Percentiles rank a stretch among this genome's conserved stretches.
Conservation (phyloP, 2,329 filamentous ascomycete species). For the Paecilomyces niveus region DNA sequence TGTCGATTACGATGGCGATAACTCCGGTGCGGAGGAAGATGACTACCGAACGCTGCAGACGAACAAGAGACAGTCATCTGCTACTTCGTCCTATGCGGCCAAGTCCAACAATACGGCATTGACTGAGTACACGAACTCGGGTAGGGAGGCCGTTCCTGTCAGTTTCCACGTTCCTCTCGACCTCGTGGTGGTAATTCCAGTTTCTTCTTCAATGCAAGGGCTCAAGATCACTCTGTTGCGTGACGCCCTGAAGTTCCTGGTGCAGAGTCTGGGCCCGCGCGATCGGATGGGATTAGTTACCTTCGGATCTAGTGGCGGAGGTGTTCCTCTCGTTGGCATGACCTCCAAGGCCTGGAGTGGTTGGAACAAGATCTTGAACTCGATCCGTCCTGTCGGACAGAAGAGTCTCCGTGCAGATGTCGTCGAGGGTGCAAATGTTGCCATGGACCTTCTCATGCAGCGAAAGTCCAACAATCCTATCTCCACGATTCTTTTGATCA, state of each 20-base stretch:
- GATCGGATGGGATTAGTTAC: conserved; percentile 97
- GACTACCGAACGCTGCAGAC: conserved; percentile 58
- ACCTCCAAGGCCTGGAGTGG: conserved; percentile 90
- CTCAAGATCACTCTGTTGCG: conserved; percentile 92
- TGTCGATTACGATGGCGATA: conserved; percentile 72
- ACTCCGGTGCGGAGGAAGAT: conserved; percentile 81
- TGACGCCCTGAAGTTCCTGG: conserved; percentile 87
- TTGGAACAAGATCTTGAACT: conserved; percentile 78
- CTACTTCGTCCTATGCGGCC: conserved; percentile 70
- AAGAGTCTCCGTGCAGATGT: conserved; percentile 96
- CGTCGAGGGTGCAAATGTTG: conserved; percentile 93
- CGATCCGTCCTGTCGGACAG: conserved; percentile 87
- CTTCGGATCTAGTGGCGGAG: conserved; percentile 88
- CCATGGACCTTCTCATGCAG: conserved; percentile 98
- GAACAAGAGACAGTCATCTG: conserved; percentile 66
- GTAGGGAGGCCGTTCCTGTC: conserved; percentile 35
- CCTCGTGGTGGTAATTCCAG: conserved; percentile 91
- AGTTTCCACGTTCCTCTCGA: conserved; percentile 85
- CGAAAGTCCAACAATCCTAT: conserved; percentile 93
- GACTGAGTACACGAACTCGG: conserved; percentile 81
- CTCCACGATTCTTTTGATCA: conserved; percentile 92
- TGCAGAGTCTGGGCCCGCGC: conserved; percentile 78
- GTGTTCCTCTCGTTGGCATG: conserved; percentile 95
- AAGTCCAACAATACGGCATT: conserved; percentile 82
- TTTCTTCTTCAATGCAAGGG: conserved; percentile 99